phyloP scores from a whole-genome alignment of 1,284 basidiomycete species.

The Ceratobasidium sp. region DNA sequence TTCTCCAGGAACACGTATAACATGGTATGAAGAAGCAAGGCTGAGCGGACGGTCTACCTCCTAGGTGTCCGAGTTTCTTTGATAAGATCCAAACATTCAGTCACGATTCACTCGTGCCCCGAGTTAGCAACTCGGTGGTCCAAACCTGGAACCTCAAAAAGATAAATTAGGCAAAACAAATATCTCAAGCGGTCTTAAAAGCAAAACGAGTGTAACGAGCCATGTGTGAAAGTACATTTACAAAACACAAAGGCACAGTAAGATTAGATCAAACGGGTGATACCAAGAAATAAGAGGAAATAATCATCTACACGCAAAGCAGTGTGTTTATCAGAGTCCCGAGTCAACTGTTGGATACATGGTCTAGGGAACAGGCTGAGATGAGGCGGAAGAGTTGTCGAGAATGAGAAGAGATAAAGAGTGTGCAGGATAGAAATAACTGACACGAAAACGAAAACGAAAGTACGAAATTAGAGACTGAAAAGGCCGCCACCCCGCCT shows the following conservation, averaged over 20 bases:
- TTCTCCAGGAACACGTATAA: no score
- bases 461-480: constrained; percentile 50
- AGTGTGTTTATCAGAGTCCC: constrained; percentile 24
- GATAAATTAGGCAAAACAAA: constrained; percentile 23
- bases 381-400: constrained; percentile 1
- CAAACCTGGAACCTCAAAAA: no score
- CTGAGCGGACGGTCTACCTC: no score
- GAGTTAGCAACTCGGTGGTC: no score
- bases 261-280: no score
- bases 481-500: constrained; percentile 55
- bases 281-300: background rate
- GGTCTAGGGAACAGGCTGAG: constrained; percentile 8
- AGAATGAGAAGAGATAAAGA: background rate
- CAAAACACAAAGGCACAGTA: background rate
- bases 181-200: background rate
- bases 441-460: constrained; percentile 2
- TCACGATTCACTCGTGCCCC: no score
- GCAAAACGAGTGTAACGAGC: constrained; percentile 5
- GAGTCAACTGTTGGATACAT: constrained; percentile 35
- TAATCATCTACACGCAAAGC: constrained; percentile 1
- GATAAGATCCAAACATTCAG: no score
- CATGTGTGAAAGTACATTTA: constrained; percentile 15
- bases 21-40: no score
- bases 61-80: no score
- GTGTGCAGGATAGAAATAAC: constrained; percentile 54